Conservation (phyloP, 2,329 filamentous ascomycete genomes). For the Colletotrichum caudatum region DNA sequence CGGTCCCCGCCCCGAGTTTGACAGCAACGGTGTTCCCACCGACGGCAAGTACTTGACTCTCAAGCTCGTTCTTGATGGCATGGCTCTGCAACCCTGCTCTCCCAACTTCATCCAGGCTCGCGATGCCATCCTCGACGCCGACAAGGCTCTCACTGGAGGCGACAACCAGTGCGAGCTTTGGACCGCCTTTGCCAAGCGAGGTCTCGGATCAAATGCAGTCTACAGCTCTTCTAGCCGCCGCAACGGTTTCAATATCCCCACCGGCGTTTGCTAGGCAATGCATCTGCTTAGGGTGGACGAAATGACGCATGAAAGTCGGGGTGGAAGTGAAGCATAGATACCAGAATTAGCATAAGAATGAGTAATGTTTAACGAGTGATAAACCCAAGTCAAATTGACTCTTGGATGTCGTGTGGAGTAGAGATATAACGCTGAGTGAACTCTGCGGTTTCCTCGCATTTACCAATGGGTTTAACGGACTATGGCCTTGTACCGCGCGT, state of each 20-base stretch:
- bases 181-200: conserved; percentile 68
- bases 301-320: no score
- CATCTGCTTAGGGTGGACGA: neutral
- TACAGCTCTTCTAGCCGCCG: conserved; percentile 48
- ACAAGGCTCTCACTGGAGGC: conserved; percentile 63
- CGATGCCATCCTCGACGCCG: conserved; percentile 68
- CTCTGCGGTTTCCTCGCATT: no score
- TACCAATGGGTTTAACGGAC: no score
- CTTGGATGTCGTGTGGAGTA: no score
- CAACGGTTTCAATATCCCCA: conserved; percentile 50
- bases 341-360: neutral
- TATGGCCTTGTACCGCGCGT: no score
- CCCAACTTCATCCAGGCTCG: conserved; percentile 66
- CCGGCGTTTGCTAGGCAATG: conserved; percentile 42
- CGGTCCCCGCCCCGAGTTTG: conserved; percentile 55
- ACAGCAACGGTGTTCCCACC: conserved; percentile 58
- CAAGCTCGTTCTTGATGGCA: conserved; percentile 64
- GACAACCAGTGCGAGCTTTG: conserved; percentile 65
- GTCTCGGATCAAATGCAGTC: conserved; percentile 58
- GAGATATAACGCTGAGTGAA: rapidly evolving
- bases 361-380: neutral
- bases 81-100: conserved; percentile 68
- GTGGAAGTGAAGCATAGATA: neutral
- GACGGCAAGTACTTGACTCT: conserved; percentile 65
- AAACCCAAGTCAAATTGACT: neutral